A percentile compares a stretch with the other conserved stretches of the same genome.
Evolutionary conservation across 163 green algal genomes (phyloP).

Genomic region (Prototheca wickerhamii): DNA sequence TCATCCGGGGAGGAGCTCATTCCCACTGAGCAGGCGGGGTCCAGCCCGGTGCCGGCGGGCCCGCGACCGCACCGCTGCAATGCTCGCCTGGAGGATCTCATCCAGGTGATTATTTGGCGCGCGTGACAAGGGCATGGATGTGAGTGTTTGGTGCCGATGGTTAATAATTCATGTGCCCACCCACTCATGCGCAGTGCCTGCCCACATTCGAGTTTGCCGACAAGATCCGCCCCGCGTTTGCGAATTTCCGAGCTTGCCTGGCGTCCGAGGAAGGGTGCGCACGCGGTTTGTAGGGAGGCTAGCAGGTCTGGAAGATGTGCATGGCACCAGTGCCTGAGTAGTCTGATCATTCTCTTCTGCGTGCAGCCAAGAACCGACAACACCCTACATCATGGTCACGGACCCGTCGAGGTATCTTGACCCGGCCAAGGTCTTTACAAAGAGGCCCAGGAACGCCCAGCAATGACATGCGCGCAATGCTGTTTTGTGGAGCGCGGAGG

Average conservation of each 20-base stretch:
- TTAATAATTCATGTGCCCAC: background rate
- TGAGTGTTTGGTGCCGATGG: background rate
- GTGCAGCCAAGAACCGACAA: constrained; percentile 3
- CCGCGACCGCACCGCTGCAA: constrained; percentile 33
- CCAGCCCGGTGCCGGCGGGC: too few species aligned
- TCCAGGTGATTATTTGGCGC: constrained; percentile 20
- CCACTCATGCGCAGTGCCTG: constrained; percentile 16
- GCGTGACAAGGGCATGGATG: too few species aligned
- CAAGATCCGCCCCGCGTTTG: constrained; percentile 26
- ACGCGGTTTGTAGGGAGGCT: background rate
- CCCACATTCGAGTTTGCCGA: constrained; percentile 30
- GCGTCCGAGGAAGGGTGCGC: constrained; percentile 23
- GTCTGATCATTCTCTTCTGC: background rate
- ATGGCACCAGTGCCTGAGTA: background rate
- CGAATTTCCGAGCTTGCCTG: constrained; percentile 26
- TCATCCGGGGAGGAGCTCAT: too few species aligned
- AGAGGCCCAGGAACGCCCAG: too few species aligned
- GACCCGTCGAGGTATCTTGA: background rate
- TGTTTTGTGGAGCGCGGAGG: too few species aligned
- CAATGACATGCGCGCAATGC: too few species aligned
- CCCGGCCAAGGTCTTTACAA: background rate
- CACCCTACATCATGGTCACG: background rate
- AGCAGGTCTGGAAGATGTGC: background rate
- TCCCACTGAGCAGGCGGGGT: too few species aligned
- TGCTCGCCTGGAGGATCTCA: constrained; percentile 32